These are phyloP conservation scores for Ajuga reptans DNA, from an alignment of 305 asterid species.

Conservation along the genomic window DNA sequence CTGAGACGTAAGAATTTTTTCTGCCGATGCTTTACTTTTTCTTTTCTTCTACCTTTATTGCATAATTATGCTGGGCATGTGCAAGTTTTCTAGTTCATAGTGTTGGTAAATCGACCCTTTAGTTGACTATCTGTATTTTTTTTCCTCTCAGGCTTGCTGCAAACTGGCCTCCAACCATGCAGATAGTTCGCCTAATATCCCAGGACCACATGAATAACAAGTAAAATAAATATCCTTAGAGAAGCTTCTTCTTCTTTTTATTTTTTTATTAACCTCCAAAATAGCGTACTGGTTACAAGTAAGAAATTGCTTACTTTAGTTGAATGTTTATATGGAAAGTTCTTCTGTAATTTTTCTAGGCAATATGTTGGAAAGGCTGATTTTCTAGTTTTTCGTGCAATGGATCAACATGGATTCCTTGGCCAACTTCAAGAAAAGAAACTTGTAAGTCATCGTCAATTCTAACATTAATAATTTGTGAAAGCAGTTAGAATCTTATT, in stretches of 20 bases:
- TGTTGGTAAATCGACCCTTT: not conserved
- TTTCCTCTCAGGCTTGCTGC: slow-evolving; percentile 71
- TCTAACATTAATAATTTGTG: not conserved
- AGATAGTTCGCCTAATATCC: slow-evolving; percentile 91
- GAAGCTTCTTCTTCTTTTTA: too few relatives aligned
- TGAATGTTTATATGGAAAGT: not conserved
- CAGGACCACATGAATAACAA: slow-evolving; percentile 99
- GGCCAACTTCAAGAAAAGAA: slow-evolving; percentile 97
- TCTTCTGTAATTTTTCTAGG: slow-evolving; percentile 31
- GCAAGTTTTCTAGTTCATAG: not conserved
- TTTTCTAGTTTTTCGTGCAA: slow-evolving; percentile 91
- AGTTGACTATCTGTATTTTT: not conserved
- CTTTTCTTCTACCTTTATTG: not conserved
- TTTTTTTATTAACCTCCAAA: not conserved
- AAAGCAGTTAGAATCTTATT: not conserved
- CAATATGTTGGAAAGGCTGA: slow-evolving; percentile 97
- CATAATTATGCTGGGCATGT: not conserved
- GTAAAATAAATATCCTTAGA: slow-evolving; percentile 34
- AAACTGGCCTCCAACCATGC: slow-evolving; percentile 94
- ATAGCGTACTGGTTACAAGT: not conserved
- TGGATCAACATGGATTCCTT: slow-evolving; percentile 99
- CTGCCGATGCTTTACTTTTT: not conserved
- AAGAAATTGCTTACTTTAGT: not conserved
- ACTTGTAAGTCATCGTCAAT: slow-evolving; percentile 56
- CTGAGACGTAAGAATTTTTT: slow-evolving; percentile 23